Conservation (phyloP, 1,139 yeast species). For the Nakaseomyces glabratus region DNA sequence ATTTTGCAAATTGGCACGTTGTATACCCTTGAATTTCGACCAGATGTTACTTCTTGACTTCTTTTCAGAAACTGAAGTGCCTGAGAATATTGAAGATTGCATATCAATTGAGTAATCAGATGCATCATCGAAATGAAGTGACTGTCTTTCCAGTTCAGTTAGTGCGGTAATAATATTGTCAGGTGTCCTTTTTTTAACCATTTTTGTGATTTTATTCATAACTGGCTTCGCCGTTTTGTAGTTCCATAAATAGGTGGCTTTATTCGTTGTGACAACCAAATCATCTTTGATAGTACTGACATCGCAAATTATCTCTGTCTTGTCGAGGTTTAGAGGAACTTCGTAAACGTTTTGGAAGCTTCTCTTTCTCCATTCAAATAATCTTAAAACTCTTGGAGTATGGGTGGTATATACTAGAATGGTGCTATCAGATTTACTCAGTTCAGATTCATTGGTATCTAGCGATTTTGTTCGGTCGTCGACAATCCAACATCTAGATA, state of each 20-base stretch:
- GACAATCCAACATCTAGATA: slow-evolving; percentile 22
- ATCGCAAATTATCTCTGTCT: slow-evolving; percentile 18
- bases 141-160: slow-evolving; percentile 11
- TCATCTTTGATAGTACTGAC: slow-evolving; percentile 13
- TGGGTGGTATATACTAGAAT: slow-evolving; percentile 21
- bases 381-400: slow-evolving; percentile 16
- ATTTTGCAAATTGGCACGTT: too few species aligned
- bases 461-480: slow-evolving; percentile 9
- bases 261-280: slow-evolving; percentile 19
- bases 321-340: slow-evolving; percentile 15
- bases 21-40: background rate
- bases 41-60: background rate
- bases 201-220: slow-evolving; percentile 18
- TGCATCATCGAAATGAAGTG: background rate
- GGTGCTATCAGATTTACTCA: slow-evolving; percentile 10
- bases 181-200: slow-evolving; percentile 19
- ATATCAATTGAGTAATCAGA: background rate
- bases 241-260: slow-evolving; percentile 23
- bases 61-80: background rate
- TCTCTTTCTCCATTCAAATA: slow-evolving; percentile 26
- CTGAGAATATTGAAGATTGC: background rate
- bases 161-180: slow-evolving; percentile 17
- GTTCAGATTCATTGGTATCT: slow-evolving; percentile 9
- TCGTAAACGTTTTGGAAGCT: slow-evolving; percentile 22
- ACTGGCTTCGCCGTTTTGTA: slow-evolving; percentile 9